Evolutionary conservation across 1,284 basidiomycete genomes (phyloP), one percentile per base, ranked within the genome.

Genomic region (Ceratobasidium papillatum): DNA sequence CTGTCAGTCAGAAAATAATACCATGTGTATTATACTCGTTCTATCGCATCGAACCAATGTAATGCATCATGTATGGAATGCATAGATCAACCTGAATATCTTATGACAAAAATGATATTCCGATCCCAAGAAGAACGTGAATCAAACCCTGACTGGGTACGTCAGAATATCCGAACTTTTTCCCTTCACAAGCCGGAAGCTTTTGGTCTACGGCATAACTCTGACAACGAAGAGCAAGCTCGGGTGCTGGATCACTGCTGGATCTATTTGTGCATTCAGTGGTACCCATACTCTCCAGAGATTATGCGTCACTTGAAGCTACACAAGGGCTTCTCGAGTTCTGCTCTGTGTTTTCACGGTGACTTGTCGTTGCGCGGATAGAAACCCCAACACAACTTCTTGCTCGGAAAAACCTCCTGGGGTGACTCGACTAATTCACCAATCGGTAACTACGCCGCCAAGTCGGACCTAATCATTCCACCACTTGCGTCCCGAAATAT

Each of bases 401-500:
- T 41, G 41, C 36, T 61, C 58, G 58, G 58, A 61, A 32, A 61
- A 61, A 61, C 36, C n/a, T n/a, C 11, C 58, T 32, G 12, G n/a
- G 3, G n/a, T 61, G 58, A 61, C 36, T 25, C 8, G 34, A 11
- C 36, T n/a, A 41, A 27, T 22, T 38, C 36, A 25, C 58, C 58
- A 61, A 61, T 61, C 34, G 58, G 58, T 25, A 17, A 41, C 58
- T 9, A 12, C 22, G 17, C 58, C 58, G 58, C 58, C 36, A 38
- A 41, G 30, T 11, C 9, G 36, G 30, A 43, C 11, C 36, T 41
- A 22, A 41, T 41, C 41, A 61, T 61, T 61, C 11, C 19, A 11
- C 36, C 41, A 41, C 36, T 32, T n/a, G 17, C 0, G n/a, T 41
- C 36, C 34, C 27, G 22, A 17, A 22, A 41, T 41, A 41, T 38